Evolutionary conservation across 2,329 filamentous ascomycete species (phyloP), one percentile per base, ranked within the genome.

Genomic region (Colletotrichum godetiae): DNA sequence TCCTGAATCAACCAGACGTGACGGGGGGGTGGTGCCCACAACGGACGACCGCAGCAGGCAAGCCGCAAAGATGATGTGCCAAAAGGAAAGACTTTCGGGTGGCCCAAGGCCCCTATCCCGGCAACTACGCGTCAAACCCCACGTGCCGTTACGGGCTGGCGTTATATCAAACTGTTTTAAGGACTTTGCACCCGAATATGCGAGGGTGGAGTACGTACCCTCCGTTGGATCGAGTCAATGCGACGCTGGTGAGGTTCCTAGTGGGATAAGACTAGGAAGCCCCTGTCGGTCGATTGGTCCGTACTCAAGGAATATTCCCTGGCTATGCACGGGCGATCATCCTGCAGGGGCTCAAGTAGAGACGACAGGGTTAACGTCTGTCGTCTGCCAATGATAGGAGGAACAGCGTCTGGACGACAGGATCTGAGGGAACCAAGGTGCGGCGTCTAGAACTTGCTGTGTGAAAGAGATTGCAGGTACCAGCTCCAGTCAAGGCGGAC

Each of bases 1-100:
- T 63, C 70, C 70, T 73, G 70, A 70, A 73, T 69, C 66, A 69
- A 33, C 65, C n/a, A 60, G 31, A 56, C 55, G 24, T 37, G 12
- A 22, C 12, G 33, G 19, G 7, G 37, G 13, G 37, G 19, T 42
- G 37, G 37, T 42, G 42, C n/a, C 60, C 55, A 37, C 65, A 24
- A 10, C 33, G 33, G 33, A 49, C 65, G 55, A 42, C 58, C 55
- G 37, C 55, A 64, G 33, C 57, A 15, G 7, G 19, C 37, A 42
- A 42, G 37, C 37, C 37, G 37, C 37, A 42, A 42, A 42, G 37
- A 42, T 42, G 37, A 42, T 42, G 19, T 49, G 42, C 42, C 42
- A 49, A 49, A 49, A n/a, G 42, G 42, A 49, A 49, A 67, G 46
- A 8, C 56, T 24, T n/a, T 58, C 19, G 31, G n/a, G 29, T 27